Conservation (phyloP, 2,329 filamentous ascomycete species). For the Truncatella angustata region DNA sequence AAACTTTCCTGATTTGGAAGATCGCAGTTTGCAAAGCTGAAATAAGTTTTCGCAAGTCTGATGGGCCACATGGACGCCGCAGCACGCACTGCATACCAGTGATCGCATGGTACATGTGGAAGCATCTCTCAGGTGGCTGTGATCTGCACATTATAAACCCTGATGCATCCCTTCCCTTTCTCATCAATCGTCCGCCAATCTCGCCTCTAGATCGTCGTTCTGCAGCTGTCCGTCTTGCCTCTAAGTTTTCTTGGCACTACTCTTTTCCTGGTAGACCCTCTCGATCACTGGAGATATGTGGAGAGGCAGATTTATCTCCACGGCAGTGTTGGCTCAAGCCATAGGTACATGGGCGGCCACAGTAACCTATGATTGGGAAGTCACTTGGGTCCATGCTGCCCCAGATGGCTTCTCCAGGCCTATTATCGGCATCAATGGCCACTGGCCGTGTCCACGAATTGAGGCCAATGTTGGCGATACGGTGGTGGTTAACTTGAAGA, state of each 20-base stretch:
- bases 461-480: slow-evolving; percentile 53
- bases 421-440: slow-evolving; percentile 63
- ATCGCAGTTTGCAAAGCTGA: neutral
- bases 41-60: neutral
- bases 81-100: neutral
- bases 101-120: neutral
- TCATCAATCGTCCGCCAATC: neutral
- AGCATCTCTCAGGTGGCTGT: neutral
- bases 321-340: slow-evolving; percentile 16
- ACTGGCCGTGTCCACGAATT: slow-evolving; percentile 63
- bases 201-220: neutral
- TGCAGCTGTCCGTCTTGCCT: neutral
- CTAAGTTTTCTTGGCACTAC: neutral
- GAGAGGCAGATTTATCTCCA: slow-evolving; percentile 4
- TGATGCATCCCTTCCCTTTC: neutral
- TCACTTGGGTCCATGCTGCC: slow-evolving; percentile 59
- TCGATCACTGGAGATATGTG: neutral
- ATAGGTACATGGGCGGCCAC: slow-evolving; percentile 36
- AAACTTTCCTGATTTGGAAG: neutral
- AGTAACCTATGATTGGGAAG: slow-evolving; percentile 56
- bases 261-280: neutral
- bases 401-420: slow-evolving; percentile 60
- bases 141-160: slow-evolving; percentile 4
- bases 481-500: slow-evolving; percentile 46
- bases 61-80: neutral